Base-by-base conservation (phyloP, 805 yeast genomes). In the Teunomyces funiuensis region DNA sequence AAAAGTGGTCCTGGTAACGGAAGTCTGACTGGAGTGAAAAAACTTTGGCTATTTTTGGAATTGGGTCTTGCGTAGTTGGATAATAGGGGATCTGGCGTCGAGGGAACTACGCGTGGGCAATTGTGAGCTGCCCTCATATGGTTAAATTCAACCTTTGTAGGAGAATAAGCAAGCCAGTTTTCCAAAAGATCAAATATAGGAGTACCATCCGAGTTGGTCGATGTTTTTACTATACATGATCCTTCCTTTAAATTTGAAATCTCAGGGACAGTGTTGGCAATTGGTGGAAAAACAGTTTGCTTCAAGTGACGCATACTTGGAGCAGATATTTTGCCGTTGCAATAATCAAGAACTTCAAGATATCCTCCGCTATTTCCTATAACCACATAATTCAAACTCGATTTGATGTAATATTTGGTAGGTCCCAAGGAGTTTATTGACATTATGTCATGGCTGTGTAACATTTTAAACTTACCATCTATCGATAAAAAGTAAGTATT, bases 101-200 rank as follows among this genome's bases (percentile, higher is more conserved):
- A 11, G 3, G 20, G 25, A 11, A 13, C 16, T 11, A 25, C n/a
- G 5, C 19, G 34, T 3, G 29, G 25, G 13, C 5, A 13, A 22
- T 30, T 27, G 22, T 44, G 46, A 13, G 55, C 51, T 15, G 60
- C 53, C 28, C 55, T 56, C 28, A 68, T 45, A 36, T 64, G 60
- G 23, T 54, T 49, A 46, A 56, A 54, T 51, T 73, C 77, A 9
- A 48, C 44, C 15, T 63, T 57, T 4, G 72, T 58, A 0, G 80
- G 77, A 9, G 69, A 63, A 47, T 69, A 75, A 5, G 69, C 74
- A 15, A 79, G 51, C 79, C 80, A 76, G 31, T 69, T 60, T 6
- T 75, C 80, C 27, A 66, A 65, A 2, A 78, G 33, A 50, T 77
- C 83, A 49, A 71, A 71, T 1, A 79, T 69, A 1, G 81, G 75